Evolutionary conservation across 768 basidiomycete species (phyloP).

Genomic region (Auriscalpium microsporum): DNA sequence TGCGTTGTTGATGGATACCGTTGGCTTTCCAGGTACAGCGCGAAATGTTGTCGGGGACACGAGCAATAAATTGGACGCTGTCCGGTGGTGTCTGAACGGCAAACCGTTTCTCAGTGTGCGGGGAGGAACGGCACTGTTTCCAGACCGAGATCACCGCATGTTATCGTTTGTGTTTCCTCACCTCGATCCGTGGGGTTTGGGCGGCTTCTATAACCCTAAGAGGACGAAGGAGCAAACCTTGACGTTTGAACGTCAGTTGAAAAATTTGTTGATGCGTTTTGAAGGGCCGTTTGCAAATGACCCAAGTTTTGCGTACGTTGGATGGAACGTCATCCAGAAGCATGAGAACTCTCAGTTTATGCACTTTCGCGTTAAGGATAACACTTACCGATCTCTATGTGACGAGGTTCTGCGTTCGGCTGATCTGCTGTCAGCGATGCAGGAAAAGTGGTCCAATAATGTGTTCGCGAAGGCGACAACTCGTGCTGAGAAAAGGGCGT

Average conservation of each 20-base stretch:
- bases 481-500: not conserved
- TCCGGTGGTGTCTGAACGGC: too few species aligned
- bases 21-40: too few species aligned
- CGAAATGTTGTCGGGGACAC: too few species aligned
- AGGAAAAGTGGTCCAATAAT: not conserved
- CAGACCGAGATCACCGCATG: slow-evolving; percentile 22
- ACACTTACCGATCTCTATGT: not conserved
- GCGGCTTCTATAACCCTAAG: slow-evolving; percentile 30
- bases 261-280: slow-evolving; percentile 24
- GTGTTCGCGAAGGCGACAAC: not conserved
- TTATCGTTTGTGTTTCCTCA: slow-evolving; percentile 36
- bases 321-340: not conserved
- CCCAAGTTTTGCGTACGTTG: not conserved
- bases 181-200: slow-evolving; percentile 34
- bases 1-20: too few species aligned
- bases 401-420: not conserved
- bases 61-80: too few species aligned
- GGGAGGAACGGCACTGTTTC: not conserved
- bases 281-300: slow-evolving; percentile 23
- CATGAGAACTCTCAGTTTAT: not conserved
- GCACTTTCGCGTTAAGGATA: not conserved
- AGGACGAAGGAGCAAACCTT: slow-evolving; percentile 9
- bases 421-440: not conserved
- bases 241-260: slow-evolving; percentile 26
- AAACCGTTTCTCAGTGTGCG: not conserved